Conservation (phyloP, 805 yeast genomes). For the Lipomyces sp. region DNA sequence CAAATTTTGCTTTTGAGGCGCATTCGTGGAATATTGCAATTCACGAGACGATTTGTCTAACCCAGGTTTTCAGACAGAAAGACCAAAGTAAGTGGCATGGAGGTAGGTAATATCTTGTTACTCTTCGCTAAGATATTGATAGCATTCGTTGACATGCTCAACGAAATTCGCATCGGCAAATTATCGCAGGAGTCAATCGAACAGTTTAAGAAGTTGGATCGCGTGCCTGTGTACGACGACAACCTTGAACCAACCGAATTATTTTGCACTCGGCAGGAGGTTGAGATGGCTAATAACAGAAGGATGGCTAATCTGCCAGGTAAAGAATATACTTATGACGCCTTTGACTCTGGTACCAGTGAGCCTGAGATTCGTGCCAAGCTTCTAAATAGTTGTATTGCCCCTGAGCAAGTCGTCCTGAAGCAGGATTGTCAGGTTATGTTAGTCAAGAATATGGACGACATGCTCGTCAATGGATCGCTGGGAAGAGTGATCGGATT, state of each 20-base stretch:
- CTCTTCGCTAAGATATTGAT: background rate
- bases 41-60: slow-evolving; percentile 67
- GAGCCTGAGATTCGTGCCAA: slow-evolving; percentile 43
- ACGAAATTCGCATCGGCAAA: slow-evolving; percentile 76
- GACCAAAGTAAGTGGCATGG: slow-evolving; percentile 51
- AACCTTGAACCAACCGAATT: slow-evolving; percentile 89
- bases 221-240: slow-evolving; percentile 61
- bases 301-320: slow-evolving; percentile 60
- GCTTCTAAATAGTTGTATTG: slow-evolving; percentile 68
- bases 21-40: slow-evolving; percentile 69
- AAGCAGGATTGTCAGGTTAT: slow-evolving; percentile 93
- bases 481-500: slow-evolving; percentile 76
- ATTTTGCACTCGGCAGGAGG: slow-evolving; percentile 85
- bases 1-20: slow-evolving; percentile 75
- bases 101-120: background rate
- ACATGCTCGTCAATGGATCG: slow-evolving; percentile 84
- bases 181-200: slow-evolving; percentile 55
- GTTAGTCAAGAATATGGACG: slow-evolving; percentile 83
- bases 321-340: slow-evolving; percentile 50
- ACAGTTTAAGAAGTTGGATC: slow-evolving; percentile 58
- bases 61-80: slow-evolving; percentile 84
- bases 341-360: slow-evolving; percentile 51
- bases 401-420: slow-evolving; percentile 63
- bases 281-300: slow-evolving; percentile 69
- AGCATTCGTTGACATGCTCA: slow-evolving; percentile 75